These are phyloP conservation scores for Phialophora macrospora DNA, from an alignment of 2,329 filamentous ascomycete genomes.

Conservation along the genomic window DNA sequence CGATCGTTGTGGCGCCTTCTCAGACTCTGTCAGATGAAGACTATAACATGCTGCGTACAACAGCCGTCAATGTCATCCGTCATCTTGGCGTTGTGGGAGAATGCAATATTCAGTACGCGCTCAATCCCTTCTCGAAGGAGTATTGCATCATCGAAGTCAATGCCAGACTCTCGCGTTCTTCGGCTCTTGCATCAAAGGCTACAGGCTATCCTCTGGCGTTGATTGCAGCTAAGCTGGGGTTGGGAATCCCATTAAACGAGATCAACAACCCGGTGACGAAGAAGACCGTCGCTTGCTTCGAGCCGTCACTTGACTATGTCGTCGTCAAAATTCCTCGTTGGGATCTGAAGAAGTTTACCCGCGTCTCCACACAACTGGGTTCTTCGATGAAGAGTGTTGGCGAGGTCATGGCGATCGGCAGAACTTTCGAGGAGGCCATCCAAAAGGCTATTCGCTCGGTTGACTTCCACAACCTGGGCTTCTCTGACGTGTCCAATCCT, in stretches of 20 bases:
- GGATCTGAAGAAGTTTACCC: constrained; percentile 98
- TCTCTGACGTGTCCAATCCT: constrained; percentile 80
- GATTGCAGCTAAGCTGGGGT: constrained; percentile 93
- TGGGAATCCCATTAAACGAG: constrained; percentile 93
- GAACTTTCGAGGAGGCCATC: constrained; percentile 96
- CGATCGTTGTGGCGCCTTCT: constrained; percentile 95
- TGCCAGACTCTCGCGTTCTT: constrained; percentile 91
- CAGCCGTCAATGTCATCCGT: constrained; percentile 94
- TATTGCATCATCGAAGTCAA: constrained; percentile 99
- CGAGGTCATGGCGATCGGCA: constrained; percentile 97
- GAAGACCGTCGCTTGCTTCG: constrained; percentile 95
- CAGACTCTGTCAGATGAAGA: constrained; percentile 97
- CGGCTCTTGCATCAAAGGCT: constrained; percentile 92
- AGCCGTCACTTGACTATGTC: constrained; percentile 96
- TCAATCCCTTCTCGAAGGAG: constrained; percentile 92
- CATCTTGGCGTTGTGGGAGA: constrained; percentile 97
- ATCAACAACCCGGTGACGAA: constrained; percentile 96
- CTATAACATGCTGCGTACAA: constrained; percentile 98
- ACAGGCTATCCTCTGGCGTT: constrained; percentile 96
- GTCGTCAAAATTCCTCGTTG: constrained; percentile 99
- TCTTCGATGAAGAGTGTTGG: constrained; percentile 99
- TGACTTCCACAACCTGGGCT: constrained; percentile 93
- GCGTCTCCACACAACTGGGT: constrained; percentile 91
- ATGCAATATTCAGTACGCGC: constrained; percentile 97
- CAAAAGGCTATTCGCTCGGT: constrained; percentile 97